Evolutionary conservation across 192 early-diverging fungal genomes (phyloP).

Genomic region (Piromyces sp.): DNA sequence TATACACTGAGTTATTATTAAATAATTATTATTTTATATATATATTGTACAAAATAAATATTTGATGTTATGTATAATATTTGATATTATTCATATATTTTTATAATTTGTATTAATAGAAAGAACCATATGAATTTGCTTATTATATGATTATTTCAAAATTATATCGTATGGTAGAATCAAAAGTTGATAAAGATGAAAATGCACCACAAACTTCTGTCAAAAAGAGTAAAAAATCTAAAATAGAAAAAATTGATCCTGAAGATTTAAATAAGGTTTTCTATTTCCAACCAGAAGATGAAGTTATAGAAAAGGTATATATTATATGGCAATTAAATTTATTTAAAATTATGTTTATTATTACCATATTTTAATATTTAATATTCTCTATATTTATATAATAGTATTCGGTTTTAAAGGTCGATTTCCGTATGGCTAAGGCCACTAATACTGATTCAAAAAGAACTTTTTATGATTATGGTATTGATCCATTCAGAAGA

Average conservation of each 20-base stretch:
- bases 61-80: too few species aligned
- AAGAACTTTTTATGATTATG: constrained; percentile 69
- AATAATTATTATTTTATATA: too few species aligned
- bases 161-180: constrained; percentile 61
- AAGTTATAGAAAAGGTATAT: constrained; percentile 44
- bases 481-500: constrained; percentile 52
- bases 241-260: constrained; percentile 4
- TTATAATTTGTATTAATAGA: constrained; percentile 12
- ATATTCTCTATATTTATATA: neutral
- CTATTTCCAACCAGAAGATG: constrained; percentile 85
- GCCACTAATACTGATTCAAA: constrained; percentile 51
- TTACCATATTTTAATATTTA: neutral
- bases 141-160: constrained; percentile 66
- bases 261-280: constrained; percentile 19
- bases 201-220: constrained; percentile 5
- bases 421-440: constrained; percentile 70
- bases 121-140: constrained; percentile 58
- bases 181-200: constrained; percentile 33
- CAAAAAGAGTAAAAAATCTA: constrained; percentile 17
- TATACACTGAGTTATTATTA: too few species aligned
- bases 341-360: too few species aligned
- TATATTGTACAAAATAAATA: too few species aligned
- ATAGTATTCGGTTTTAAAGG: constrained; percentile 45
- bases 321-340: too few species aligned
- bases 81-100: too few species aligned